phyloP scores from a whole-genome alignment of 2,329 filamentous ascomycete genomes.

The Calonectria honghensis region DNA sequence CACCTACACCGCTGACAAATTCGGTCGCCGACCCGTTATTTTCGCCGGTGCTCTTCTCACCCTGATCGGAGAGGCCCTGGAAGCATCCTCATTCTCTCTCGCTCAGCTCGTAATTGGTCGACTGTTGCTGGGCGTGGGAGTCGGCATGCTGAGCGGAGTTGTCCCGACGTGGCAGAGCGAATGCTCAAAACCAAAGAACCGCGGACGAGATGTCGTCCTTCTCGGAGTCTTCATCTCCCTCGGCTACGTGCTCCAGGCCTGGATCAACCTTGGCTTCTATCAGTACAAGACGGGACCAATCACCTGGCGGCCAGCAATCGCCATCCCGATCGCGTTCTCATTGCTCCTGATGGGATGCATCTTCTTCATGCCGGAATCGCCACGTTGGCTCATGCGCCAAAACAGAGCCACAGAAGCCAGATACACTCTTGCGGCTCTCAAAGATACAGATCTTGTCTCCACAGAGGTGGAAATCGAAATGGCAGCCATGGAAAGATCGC shows the following conservation, averaged over 20 bases:
- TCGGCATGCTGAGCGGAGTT: constrained; percentile 7
- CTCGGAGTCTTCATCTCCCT: constrained; percentile 21
- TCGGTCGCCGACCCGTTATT: constrained; percentile 5
- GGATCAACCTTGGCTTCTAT: constrained; percentile 22
- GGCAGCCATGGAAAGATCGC: constrained; percentile 2
- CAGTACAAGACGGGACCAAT: constrained; percentile 16
- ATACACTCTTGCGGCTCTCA: constrained; percentile 13
- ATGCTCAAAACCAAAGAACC: constrained; percentile 19
- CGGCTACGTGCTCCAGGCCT: constrained; percentile 13
- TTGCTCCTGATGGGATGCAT: constrained; percentile 7
- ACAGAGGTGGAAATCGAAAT: constrained; percentile 18
- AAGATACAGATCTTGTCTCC: neutral
- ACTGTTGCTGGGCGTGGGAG: neutral
- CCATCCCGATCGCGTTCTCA: constrained; percentile 3
- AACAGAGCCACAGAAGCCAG: constrained; percentile 7
- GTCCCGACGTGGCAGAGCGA: constrained; percentile 11
- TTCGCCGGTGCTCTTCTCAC: constrained; percentile 4
- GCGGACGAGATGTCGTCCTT: constrained; percentile 7
- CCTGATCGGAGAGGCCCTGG: constrained; percentile 7
- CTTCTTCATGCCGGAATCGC: constrained; percentile 16
- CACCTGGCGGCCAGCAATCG: constrained; percentile 10
- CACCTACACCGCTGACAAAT: constrained; percentile 10
- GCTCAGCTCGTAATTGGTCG: constrained; percentile 3
- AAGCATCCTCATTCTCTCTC: neutral
- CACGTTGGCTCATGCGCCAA: constrained; percentile 18